These are phyloP conservation scores for Phlegmacium glaucopus DNA, from an alignment of 768 basidiomycete genomes.

Conservation along the genomic window DNA sequence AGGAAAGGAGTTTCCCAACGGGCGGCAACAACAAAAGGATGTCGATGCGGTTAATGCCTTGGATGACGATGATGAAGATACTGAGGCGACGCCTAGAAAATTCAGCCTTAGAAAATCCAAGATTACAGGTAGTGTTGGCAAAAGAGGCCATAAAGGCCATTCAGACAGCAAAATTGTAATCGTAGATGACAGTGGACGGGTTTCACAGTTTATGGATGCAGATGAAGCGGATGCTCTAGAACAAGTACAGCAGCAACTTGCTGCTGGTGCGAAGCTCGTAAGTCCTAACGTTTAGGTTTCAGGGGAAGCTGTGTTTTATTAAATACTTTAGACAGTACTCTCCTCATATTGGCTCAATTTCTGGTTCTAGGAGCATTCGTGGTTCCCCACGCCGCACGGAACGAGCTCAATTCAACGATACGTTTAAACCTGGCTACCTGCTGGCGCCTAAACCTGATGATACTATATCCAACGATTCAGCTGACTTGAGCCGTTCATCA, in stretches of 20 bases:
- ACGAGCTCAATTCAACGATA: slow-evolving; percentile 37
- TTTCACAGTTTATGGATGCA: slow-evolving; percentile 88
- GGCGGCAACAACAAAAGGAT: slow-evolving; percentile 25
- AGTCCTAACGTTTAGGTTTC: slow-evolving; percentile 22
- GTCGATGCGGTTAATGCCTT: slow-evolving; percentile 25
- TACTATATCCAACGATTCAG: slow-evolving; percentile 30
- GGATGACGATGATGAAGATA: slow-evolving; percentile 45
- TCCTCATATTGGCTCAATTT: slow-evolving; percentile 53
- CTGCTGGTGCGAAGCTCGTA: slow-evolving; percentile 70
- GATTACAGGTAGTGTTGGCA: slow-evolving; percentile 22
- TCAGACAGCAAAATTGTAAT: slow-evolving; percentile 26
- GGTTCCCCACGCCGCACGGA: slow-evolving; percentile 63
- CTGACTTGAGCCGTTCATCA: slow-evolving; percentile 40
- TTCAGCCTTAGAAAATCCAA: slow-evolving; percentile 37
- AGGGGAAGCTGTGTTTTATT: neutral
- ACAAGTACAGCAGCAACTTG: slow-evolving; percentile 84
- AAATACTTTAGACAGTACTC: slow-evolving; percentile 48
- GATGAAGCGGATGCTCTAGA: slow-evolving; percentile 80
- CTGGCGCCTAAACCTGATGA: slow-evolving; percentile 44
- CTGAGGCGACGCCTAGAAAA: slow-evolving; percentile 58
- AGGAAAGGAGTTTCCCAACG: slow-evolving; percentile 46
- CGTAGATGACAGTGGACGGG: slow-evolving; percentile 49
- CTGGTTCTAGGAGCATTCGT: slow-evolving; percentile 66
- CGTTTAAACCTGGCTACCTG: slow-evolving; percentile 39
- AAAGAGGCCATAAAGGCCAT: slow-evolving; percentile 29